phyloP scores from a whole-genome alignment of 768 basidiomycete genomes.

The Lactifluus echinatus region DNA sequence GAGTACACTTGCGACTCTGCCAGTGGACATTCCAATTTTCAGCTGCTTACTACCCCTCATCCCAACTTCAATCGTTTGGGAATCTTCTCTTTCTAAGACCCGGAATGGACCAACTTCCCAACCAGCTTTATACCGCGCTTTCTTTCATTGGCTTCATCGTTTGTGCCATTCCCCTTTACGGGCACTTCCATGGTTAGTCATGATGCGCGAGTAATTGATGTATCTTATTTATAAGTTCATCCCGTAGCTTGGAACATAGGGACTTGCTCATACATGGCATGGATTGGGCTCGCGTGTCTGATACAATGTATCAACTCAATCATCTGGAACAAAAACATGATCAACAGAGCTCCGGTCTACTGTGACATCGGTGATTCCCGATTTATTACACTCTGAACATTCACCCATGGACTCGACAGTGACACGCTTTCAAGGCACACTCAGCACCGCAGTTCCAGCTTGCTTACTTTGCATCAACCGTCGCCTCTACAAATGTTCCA shows the following conservation, averaged over 20 bases:
- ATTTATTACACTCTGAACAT: background rate
- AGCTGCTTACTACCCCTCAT: too few relatives aligned
- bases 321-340: conserved; percentile 55
- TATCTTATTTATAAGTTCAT: background rate
- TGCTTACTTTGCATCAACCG: conserved; percentile 40
- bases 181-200: conserved; percentile 43
- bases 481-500: conserved; percentile 38
- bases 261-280: conserved; percentile 63
- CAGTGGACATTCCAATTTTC: too few relatives aligned
- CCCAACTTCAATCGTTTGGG: too few relatives aligned
- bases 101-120: background rate
- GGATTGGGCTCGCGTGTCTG: conserved; percentile 52
- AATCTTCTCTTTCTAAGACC: too few relatives aligned
- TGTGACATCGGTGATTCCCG: conserved; percentile 46
- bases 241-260: conserved; percentile 54
- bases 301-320: conserved; percentile 57
- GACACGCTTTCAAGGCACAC: conserved; percentile 30
- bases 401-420: conserved; percentile 25
- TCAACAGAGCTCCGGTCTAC: conserved; percentile 39
- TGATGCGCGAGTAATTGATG: too few relatives aligned
- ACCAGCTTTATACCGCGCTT: conserved; percentile 25
- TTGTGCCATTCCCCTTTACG: conserved; percentile 42
- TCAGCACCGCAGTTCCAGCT: conserved; percentile 31
- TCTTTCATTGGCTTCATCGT: conserved; percentile 41
- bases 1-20: too few relatives aligned